Evolutionary conservation across 176 grass and related monocot genomes (phyloP).

Genomic region (Metroxylon sagu): DNA sequence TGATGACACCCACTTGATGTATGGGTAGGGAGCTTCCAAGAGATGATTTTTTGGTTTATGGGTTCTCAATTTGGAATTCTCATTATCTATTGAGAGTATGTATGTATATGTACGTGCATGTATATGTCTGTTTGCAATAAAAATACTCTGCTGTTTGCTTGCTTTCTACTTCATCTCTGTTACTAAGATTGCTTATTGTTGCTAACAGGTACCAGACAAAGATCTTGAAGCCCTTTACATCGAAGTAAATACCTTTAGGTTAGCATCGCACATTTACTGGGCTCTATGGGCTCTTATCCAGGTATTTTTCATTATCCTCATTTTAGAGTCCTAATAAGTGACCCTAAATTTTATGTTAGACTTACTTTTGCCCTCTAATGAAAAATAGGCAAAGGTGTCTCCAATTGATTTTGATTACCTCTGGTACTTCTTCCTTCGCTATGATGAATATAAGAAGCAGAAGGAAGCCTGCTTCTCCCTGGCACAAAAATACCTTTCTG

Average conservation of each 20-base stretch:
- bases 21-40: no score
- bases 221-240: conserved; percentile 64
- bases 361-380: background rate
- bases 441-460: conserved; percentile 86
- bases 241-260: conserved; percentile 90
- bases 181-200: background rate
- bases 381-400: conserved; percentile 70
- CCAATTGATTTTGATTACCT: conserved; percentile 93
- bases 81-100: no score
- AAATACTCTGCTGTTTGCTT: no score
- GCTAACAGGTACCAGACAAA: conserved; percentile 36
- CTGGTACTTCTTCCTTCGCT: conserved; percentile 77
- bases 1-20: no score
- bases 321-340: background rate
- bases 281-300: conserved; percentile 93
- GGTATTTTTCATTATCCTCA: conserved; percentile 21
- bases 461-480: conserved; percentile 49
- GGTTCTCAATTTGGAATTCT: no score
- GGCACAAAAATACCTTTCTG: conserved; percentile 34
- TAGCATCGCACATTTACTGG: conserved; percentile 90
- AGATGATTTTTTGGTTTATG: no score
- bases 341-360: no score
- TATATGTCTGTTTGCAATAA: no score
- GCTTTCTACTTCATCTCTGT: no score
- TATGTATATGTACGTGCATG: no score